These are phyloP conservation scores for Casuarina equisetifolia DNA, from an alignment of 306 rosid species.

Conservation along the genomic window DNA sequence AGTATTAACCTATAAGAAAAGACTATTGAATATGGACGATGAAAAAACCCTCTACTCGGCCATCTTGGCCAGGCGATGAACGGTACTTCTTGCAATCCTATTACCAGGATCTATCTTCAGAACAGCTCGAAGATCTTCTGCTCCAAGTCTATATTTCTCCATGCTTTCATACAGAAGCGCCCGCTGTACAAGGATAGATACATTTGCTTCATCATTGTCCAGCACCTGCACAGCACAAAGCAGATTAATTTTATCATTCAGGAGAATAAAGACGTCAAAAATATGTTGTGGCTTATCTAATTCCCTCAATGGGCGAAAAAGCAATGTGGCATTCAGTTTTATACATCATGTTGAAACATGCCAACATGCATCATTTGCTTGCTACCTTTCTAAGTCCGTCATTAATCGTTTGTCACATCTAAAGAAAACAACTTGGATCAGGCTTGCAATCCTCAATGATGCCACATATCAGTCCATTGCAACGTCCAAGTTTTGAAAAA, in stretches of 20 bases:
- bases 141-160: conserved; percentile 97
- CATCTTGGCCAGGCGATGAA: conserved; percentile 83
- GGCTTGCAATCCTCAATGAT: neutral
- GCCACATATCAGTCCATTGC: neutral
- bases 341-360: neutral
- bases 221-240: conserved; percentile 57
- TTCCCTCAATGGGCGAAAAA: neutral
- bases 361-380: neutral
- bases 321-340: neutral
- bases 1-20: conserved; percentile 26
- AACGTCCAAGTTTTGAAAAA: neutral
- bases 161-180: conserved; percentile 95
- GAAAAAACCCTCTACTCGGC: conserved; percentile 54
- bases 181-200: conserved; percentile 84
- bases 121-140: conserved; percentile 88
- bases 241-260: conserved; percentile 24
- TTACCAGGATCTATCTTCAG: conserved; percentile 87
- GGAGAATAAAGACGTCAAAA: conserved; percentile 15
- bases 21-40: neutral
- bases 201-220: conserved; percentile 62
- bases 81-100: conserved; percentile 89
- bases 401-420: neutral
- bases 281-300: neutral
- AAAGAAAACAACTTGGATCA: neutral
- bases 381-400: neutral